Conservation (phyloP, 2,329 filamentous ascomycete species). For the Aspergillus hiratsukae region DNA sequence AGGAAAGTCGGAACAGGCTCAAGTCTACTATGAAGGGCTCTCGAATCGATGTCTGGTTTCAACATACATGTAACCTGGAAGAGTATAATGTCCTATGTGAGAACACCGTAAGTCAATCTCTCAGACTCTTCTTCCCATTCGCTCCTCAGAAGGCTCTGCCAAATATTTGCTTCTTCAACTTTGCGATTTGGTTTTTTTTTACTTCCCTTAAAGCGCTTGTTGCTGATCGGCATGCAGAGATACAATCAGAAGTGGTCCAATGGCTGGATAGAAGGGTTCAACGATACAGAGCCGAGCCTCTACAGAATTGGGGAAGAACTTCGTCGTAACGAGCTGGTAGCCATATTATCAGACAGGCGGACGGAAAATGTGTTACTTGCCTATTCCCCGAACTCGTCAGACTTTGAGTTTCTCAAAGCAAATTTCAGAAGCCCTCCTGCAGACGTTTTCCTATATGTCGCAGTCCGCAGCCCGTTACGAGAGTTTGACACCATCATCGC, state of each 20-base stretch:
- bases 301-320: constrained; percentile 25
- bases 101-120: constrained; percentile 18
- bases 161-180: background rate
- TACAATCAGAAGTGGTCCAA: constrained; percentile 18
- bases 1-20: constrained; percentile 12
- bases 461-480: constrained; percentile 16
- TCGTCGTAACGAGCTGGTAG: constrained; percentile 21
- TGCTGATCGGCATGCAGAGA: background rate
- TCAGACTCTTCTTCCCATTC: background rate
- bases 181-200: background rate
- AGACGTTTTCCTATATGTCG: constrained; percentile 17
- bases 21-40: constrained; percentile 11
- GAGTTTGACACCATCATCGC: constrained; percentile 5
- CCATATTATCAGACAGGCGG: constrained; percentile 21
- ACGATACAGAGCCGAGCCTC: constrained; percentile 26
- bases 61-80: constrained; percentile 25
- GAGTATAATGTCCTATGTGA: constrained; percentile 25
- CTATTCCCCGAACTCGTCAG: constrained; percentile 22
- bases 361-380: constrained; percentile 22
- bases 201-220: background rate
- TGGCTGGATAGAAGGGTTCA: constrained; percentile 33
- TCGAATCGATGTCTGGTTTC: constrained; percentile 29
- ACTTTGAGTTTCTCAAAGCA: constrained; percentile 23
- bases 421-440: background rate
- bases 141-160: background rate